Evolutionary conservation across 1,284 basidiomycete species (phyloP), one percentile per base, ranked within the genome.

Genomic region (Malassezia equina): DNA sequence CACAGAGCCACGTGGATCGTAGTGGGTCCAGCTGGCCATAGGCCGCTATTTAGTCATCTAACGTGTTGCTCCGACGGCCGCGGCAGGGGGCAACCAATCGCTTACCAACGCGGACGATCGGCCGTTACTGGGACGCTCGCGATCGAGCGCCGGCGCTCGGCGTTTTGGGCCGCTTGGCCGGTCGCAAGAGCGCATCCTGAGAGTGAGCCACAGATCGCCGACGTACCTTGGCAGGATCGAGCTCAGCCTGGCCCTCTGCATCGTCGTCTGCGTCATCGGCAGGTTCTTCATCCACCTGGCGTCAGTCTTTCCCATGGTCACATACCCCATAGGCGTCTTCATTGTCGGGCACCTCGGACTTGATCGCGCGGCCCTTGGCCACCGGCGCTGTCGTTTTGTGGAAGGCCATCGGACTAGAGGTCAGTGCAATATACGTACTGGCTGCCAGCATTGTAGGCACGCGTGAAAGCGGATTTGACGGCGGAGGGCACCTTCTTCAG

Each of bases 401-500:
- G 36, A 57, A 57, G 1, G 45, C 55, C 23, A 57, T 23, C 8
- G 55, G 55, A 40, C 51, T 53, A 17, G 24, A 32, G n/a, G 45
- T 50, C 13, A 49, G 42, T 24, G 28, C 31, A 32, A 1, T 17
- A 19, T 21, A 48, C 42, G 42, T 52, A 52, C 46, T 52, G 53
- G 24, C 27, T 40, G 19, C 24, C 21, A 6, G 51, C 47, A 41
- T 52, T 58, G 42, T 50, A 53, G 29, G 47, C 52, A 72, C 80
- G 81, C 1, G 93, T 98, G 61, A 98, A 85, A 1, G 86, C 78
- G 0, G 85, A 77, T 78, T 98, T 98, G 39, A 84, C 84, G 0
- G 85, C 81, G 0, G 85, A 72, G 0, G 88, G 79, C 29, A 98
- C 88, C 77, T 85, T 85, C 79, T 93, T 95, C 61, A 86, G 73